These are phyloP conservation scores for Arachis hypogaea DNA, from an alignment of 306 rosid genomes.

Conservation along the genomic window DNA sequence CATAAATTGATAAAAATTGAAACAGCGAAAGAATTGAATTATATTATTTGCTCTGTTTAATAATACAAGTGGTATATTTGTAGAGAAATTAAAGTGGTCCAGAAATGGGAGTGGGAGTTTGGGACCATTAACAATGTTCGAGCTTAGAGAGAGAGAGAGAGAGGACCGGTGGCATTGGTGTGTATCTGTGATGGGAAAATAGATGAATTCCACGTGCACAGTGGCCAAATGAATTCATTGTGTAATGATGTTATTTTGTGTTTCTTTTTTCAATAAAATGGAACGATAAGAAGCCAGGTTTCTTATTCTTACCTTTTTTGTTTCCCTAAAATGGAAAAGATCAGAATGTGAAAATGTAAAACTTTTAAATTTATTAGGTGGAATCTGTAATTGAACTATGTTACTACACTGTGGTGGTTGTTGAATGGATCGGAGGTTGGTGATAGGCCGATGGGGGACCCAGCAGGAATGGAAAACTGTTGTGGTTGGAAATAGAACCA, in stretches of 20 bases:
- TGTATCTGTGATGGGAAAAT: neutral
- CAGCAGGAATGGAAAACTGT: too few relatives aligned
- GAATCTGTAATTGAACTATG: neutral
- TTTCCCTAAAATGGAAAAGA: neutral
- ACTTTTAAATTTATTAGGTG: neutral
- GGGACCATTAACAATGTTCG: conserved; percentile 38
- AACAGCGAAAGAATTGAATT: too few relatives aligned
- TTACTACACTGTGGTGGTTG: neutral
- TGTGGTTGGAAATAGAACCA: too few relatives aligned
- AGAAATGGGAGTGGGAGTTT: conserved; percentile 36
- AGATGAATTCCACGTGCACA: neutral
- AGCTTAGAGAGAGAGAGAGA: conserved; percentile 3
- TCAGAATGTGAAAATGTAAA: neutral
- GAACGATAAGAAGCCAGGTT: too few relatives aligned
- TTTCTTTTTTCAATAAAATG: too few relatives aligned
- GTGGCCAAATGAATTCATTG: neutral
- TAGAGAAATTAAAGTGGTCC: conserved; percentile 41
- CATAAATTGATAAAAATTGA: neutral
- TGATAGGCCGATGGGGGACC: too few relatives aligned
- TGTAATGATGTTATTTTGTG: neutral
- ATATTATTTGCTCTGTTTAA: too few relatives aligned
- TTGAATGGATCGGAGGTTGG: too few relatives aligned
- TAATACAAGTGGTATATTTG: too few relatives aligned
- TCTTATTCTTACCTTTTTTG: neutral
- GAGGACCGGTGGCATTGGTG: neutral